These are phyloP conservation scores for Fusarium agapanthi DNA, from an alignment of 2,329 filamentous ascomycete species.

Conservation along the genomic window DNA sequence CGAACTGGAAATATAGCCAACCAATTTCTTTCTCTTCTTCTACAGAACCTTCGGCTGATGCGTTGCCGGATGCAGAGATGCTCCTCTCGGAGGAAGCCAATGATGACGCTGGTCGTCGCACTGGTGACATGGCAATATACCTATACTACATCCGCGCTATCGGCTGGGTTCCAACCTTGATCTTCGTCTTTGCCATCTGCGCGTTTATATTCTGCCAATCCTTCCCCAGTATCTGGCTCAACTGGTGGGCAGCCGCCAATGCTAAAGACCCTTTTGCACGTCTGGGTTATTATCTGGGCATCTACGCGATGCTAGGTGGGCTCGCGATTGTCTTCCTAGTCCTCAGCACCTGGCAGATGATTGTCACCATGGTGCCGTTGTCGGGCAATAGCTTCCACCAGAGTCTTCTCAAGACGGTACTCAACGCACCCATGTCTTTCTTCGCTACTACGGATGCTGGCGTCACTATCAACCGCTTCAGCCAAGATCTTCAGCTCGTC, in stretches of 20 bases:
- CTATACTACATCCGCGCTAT: slow-evolving; percentile 41
- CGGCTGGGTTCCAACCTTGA: slow-evolving; percentile 37
- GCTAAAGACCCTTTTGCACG: slow-evolving; percentile 17
- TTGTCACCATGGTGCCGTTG: slow-evolving; percentile 39
- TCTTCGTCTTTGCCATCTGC: slow-evolving; percentile 34
- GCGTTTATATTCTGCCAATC: slow-evolving; percentile 39
- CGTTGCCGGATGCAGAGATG: background rate
- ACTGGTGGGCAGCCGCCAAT: slow-evolving; percentile 41
- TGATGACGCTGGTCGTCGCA: slow-evolving; percentile 20
- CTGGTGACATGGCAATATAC: slow-evolving; percentile 32
- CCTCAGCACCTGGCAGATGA: slow-evolving; percentile 38
- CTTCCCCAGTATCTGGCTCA: slow-evolving; percentile 43
- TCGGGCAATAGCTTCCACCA: slow-evolving; percentile 36
- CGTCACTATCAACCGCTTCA: slow-evolving; percentile 50
- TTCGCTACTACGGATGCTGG: slow-evolving; percentile 48
- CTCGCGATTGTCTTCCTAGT: slow-evolving; percentile 30
- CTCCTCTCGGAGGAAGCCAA: slow-evolving; percentile 1
- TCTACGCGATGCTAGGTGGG: slow-evolving; percentile 34
- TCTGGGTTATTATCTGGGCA: slow-evolving; percentile 34
- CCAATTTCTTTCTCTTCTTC: background rate
- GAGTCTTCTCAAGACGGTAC: slow-evolving; percentile 33
- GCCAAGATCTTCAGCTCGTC: slow-evolving; percentile 51
- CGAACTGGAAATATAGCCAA: background rate
- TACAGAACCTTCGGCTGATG: background rate
- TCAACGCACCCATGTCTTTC: slow-evolving; percentile 47